These are phyloP conservation scores for Cryptosporidium xiaoi DNA, from an alignment of 169 alveolate genomes.

Conservation along the genomic window DNA sequence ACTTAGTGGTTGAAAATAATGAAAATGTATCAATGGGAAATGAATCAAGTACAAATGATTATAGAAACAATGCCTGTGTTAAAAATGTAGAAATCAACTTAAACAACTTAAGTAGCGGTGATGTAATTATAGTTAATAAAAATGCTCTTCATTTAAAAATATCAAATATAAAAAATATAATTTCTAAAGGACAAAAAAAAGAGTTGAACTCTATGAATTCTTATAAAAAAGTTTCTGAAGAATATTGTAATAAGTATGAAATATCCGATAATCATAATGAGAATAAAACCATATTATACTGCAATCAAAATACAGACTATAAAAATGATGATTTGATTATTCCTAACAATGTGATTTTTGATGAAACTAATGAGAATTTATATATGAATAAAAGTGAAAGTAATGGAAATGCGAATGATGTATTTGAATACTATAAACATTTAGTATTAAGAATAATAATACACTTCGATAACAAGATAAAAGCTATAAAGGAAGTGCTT, in stretches of 20 bases:
- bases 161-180: constrained; percentile 19
- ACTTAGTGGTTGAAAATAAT: background rate
- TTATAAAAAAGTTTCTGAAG: background rate
- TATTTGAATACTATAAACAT: background rate
- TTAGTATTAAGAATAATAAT: background rate
- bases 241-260: background rate
- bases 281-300: constrained; percentile 1
- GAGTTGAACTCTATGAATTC: background rate
- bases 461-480: constrained; percentile 6
- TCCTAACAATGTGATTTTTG: background rate
- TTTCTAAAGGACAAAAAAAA: constrained; percentile 9
- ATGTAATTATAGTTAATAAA: constrained; percentile 19
- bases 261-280: background rate
- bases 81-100: background rate
- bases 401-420: background rate
- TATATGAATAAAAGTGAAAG: background rate
- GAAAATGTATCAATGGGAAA: background rate
- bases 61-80: background rate
- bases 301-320: background rate
- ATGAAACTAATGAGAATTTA: background rate
- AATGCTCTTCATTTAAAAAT: constrained; percentile 36
- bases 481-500: background rate
- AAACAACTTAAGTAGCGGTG: background rate
- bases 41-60: background rate
- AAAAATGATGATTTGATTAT: background rate